Percentiles rank a stretch among this genome's conserved stretches.
Conservation (phyloP, 2,329 filamentous ascomycete genomes). For the Ceratocystis variospora region DNA sequence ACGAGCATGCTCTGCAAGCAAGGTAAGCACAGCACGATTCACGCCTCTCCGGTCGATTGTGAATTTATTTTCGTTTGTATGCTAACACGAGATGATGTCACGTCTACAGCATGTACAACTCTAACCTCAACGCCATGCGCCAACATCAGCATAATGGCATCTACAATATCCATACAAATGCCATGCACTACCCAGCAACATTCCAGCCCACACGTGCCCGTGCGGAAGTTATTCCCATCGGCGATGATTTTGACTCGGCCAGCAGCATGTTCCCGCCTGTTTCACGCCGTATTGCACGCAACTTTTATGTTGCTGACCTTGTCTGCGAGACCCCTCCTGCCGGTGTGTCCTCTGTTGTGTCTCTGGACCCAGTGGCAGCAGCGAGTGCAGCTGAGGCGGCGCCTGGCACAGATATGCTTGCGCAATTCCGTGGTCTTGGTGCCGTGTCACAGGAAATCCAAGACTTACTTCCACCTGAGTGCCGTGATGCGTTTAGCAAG, state of each 20-base stretch:
- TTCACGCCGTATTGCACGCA: slow-evolving; percentile 37
- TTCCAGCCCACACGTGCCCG: slow-evolving; percentile 83
- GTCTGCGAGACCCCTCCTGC: slow-evolving; percentile 38
- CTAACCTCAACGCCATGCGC: slow-evolving; percentile 54
- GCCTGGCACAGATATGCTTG: slow-evolving; percentile 32
- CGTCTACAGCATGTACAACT: slow-evolving; percentile 63
- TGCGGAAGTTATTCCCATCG: slow-evolving; percentile 44
- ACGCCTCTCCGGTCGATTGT: too few species aligned
- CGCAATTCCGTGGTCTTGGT: slow-evolving; percentile 47
- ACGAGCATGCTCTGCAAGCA: slow-evolving; percentile 82
- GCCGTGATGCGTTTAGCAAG: slow-evolving; percentile 56
- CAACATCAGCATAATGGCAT: slow-evolving; percentile 58
- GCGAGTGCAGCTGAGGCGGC: slow-evolving; percentile 17
- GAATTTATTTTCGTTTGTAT: slow-evolving; percentile 16
- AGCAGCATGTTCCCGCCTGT: slow-evolving; percentile 35
- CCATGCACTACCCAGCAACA: slow-evolving; percentile 70
- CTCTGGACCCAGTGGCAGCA: slow-evolving; percentile 29
- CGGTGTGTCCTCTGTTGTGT: slow-evolving; percentile 34
- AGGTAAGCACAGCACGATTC: slow-evolving; percentile 43
- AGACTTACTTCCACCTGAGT: slow-evolving; percentile 53
- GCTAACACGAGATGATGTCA: slow-evolving; percentile 16
- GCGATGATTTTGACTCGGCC: slow-evolving; percentile 24
- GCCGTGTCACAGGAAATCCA: slow-evolving; percentile 51
- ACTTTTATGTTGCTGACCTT: slow-evolving; percentile 43
- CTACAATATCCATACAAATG: slow-evolving; percentile 90